A percentile compares a stretch with the other conserved stretches of the same genome.
Conservation (phyloP, 352 stramenopile species). For the Paralagenidium karlingii region DNA sequence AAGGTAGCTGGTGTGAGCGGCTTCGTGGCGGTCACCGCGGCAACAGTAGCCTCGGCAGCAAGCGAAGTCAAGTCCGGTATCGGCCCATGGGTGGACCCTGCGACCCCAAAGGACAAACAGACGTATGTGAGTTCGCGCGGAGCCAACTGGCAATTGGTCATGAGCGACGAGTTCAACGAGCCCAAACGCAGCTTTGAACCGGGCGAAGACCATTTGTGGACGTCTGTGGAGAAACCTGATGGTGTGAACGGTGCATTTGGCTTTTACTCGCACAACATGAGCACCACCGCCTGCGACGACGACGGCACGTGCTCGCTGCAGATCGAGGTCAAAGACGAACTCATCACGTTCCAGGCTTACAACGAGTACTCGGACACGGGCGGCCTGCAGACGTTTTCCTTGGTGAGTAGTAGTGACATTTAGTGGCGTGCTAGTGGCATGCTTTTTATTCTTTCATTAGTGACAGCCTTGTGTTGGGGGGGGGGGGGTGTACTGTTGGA, state of each 20-base stretch:
- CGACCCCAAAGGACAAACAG: conserved; percentile 21
- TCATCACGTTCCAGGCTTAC: conserved; percentile 26
- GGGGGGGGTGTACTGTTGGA: neutral
- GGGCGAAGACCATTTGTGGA: conserved; percentile 88
- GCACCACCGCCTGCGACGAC: conserved; percentile 30
- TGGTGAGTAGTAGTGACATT: too few relatives aligned
- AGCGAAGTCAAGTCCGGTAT: too few relatives aligned
- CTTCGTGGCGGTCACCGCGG: too few relatives aligned
- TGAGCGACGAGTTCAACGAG: conserved; percentile 90
- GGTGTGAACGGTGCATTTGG: conserved; percentile 85
- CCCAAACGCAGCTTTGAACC: conserved; percentile 79
- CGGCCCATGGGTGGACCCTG: conserved; percentile 33
- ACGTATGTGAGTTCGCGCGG: conserved; percentile 24
- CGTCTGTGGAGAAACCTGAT: conserved; percentile 90
- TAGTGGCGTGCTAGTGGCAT: too few relatives aligned
- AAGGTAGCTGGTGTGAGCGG: too few relatives aligned
- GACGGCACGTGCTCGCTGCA: conserved; percentile 41
- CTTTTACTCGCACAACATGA: conserved; percentile 87
- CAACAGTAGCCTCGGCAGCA: too few relatives aligned
- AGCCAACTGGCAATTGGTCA: conserved; percentile 48
- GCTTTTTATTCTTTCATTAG: too few relatives aligned
- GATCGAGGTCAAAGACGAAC: conserved; percentile 38
- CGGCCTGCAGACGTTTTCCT: conserved; percentile 15
- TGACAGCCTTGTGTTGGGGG: too few relatives aligned
- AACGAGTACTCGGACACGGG: conserved; percentile 41